Evolutionary conservation across 371 early-diverging fungal genomes (phyloP).

Genomic region (Mortierella sp.): DNA sequence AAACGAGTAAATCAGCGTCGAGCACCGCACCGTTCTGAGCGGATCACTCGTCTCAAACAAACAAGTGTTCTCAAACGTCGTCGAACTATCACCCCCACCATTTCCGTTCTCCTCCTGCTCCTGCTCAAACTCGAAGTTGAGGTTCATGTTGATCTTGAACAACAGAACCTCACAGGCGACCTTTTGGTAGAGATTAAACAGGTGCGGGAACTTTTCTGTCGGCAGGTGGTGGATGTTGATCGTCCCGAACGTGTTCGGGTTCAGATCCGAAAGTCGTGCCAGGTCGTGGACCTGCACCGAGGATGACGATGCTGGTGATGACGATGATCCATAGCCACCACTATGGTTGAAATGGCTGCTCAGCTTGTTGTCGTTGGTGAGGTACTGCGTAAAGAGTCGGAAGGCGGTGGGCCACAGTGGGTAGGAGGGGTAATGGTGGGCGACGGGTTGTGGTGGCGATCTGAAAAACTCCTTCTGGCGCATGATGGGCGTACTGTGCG

Average conservation of each 20-base stretch:
- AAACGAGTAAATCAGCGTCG: constrained; percentile 75
- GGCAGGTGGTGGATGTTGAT: constrained; percentile 34
- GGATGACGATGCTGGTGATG: not conserved
- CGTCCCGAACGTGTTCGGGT: constrained; percentile 15
- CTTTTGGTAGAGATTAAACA: constrained; percentile 36
- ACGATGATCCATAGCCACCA: not conserved
- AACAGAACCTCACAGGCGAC: constrained; percentile 36
- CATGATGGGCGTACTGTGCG: not conserved
- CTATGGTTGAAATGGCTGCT: not conserved
- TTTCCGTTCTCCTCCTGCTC: no score
- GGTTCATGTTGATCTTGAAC: constrained; percentile 36
- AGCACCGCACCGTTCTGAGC: constrained; percentile 68
- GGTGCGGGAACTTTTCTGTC: constrained; percentile 38
- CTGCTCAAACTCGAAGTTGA: constrained; percentile 23
- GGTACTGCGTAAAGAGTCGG: constrained; percentile 23
- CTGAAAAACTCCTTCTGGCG: constrained; percentile 3
- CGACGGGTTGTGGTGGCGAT: not conserved
- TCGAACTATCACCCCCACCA: no score
- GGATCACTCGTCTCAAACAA: constrained; percentile 65
- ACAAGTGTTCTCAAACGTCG: constrained; percentile 52
- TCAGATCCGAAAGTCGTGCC: constrained; percentile 25
- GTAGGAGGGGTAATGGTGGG: not conserved
- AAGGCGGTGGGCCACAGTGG: constrained; percentile 32
- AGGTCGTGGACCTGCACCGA: constrained; percentile 27
- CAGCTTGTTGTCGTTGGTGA: not conserved